Evolutionary conservation across 805 yeast species (phyloP), one percentile per base, ranked within the genome.

Genomic region (Myxozyma mucilagina): DNA sequence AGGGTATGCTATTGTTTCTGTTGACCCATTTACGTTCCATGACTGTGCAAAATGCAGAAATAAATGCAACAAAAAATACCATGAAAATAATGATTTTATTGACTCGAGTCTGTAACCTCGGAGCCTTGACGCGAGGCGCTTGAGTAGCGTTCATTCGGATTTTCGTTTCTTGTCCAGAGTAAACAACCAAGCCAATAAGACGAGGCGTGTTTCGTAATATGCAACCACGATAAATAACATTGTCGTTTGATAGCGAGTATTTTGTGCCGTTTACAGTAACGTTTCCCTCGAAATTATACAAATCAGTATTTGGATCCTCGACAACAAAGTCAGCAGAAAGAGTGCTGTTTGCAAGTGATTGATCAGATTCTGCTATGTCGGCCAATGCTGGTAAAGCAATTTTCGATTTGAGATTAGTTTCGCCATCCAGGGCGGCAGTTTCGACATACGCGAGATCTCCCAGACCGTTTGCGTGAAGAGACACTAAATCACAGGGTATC

Each of bases 341-440:
- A 44, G 76, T 76, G 4, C 24, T 36, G 10, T 41, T 14, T 34
- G 79, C 79, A 54, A 89, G 71, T 0, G 82, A 82, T 1, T 79
- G 72, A 0, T 84, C 87, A 2, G 79, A 76, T 24, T 79, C 76
- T 47, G 86, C 78, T 10, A 74, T 64, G 14, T 81, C 80, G 44
- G 85, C 79, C 1, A 93, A 67, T 62, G 85, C 89, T 1, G 81
- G 78, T 63, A 86, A 87, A 0, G 97, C 89, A 18, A 77, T 75
- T 68, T 84, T 85, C 7, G 89, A 80, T 73, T 94, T 94, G 63
- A 94, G 78, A 71, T 91, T 93, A 0, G 98, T 94, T 74, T 94
- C 99, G 53, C 99, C 99, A 74, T 94, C 99, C 52, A 94, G 79
- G 1, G 97, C 99, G 93, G 93, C 91, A 1, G 99, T 94, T 73